Evolutionary conservation across 441 rosid species (phyloP).

Genomic region (Adansonia rubrostipa): DNA sequence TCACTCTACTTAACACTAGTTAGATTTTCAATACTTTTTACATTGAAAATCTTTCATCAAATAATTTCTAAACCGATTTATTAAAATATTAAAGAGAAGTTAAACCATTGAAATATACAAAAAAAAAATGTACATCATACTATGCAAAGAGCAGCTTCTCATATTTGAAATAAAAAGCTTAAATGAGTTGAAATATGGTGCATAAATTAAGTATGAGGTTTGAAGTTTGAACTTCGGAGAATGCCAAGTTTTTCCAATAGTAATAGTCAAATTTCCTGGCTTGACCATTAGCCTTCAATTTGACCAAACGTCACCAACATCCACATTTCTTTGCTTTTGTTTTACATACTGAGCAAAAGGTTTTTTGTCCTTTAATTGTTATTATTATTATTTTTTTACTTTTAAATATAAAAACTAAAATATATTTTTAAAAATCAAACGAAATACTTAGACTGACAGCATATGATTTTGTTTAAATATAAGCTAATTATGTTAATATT

Average conservation of each 20-base stretch:
- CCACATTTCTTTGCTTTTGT: background rate
- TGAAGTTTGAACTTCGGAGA: background rate
- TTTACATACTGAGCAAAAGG: background rate
- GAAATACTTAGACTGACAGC: background rate
- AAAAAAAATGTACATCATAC: too few species aligned
- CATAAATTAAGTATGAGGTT: background rate
- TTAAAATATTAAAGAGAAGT: too few species aligned
- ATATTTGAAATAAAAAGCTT: background rate
- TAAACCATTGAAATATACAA: too few species aligned
- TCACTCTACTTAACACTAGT: too few species aligned
- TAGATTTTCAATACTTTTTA: too few species aligned
- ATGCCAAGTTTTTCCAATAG: background rate
- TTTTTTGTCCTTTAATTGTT: background rate
- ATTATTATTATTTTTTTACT: background rate
- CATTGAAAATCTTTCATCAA: too few species aligned
- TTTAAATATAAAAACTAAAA: background rate
- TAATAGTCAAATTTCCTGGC: background rate
- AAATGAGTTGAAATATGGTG: background rate
- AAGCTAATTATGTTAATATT: background rate
- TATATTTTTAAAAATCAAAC: background rate
- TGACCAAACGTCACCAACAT: background rate
- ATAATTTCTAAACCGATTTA: too few species aligned
- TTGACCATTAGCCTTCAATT: background rate
- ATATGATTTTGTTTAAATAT: background rate
- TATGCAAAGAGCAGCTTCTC: too few species aligned